Evolutionary conservation across 208 protist species (phyloP), one percentile per base, ranked within the genome.

Genomic region (Sergeia podlipaevii): DNA sequence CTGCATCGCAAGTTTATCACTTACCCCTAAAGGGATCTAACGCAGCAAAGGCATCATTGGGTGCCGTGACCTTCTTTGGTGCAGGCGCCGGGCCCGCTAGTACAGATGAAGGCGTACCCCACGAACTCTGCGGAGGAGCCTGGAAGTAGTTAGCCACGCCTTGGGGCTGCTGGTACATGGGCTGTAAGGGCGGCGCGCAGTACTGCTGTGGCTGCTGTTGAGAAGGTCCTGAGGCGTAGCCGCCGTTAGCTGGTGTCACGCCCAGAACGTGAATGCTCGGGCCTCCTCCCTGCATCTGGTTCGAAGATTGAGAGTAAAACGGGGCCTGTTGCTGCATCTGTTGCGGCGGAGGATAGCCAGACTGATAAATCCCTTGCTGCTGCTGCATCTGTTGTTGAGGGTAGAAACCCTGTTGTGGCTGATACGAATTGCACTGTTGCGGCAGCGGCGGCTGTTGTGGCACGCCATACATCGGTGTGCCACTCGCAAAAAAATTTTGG

Each of bases 21-120:
- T 15, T 46, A 18, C 23, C 27, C 34, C 23, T 43, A 67, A 76
- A 80, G 1, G 73, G 63, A 27, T 76, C 55, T 32, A 76, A 50
- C 5, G 50, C 61, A n/a, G 73, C 67, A 62, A 75, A 80, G 23
- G 51, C 21, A 18, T n/a, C 4, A 34, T 48, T 26, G 20, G 33
- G 20, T 20, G 50, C 32, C 37, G 42, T 38, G 30, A 34, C 29
- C 42, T 29, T 46, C 32, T 5, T 52, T 37, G 29, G 24, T 34
- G 42, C 18, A 21, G 46, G 27, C 2, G 53, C 18, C 17, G 10
- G 20, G 13, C 42, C 17, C 4, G 58, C 38, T 32, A 48, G 26
- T 20, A 41, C 21, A 17, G 30, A 3, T n/a, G 34, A 26, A 4
- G 37, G 13, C 13, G 17, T 26, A 18, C 20, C 18, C 63, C 51